These are phyloP conservation scores for Oenanthe javanica DNA, from an alignment of 140 eudicot species.

Conservation along the genomic window DNA sequence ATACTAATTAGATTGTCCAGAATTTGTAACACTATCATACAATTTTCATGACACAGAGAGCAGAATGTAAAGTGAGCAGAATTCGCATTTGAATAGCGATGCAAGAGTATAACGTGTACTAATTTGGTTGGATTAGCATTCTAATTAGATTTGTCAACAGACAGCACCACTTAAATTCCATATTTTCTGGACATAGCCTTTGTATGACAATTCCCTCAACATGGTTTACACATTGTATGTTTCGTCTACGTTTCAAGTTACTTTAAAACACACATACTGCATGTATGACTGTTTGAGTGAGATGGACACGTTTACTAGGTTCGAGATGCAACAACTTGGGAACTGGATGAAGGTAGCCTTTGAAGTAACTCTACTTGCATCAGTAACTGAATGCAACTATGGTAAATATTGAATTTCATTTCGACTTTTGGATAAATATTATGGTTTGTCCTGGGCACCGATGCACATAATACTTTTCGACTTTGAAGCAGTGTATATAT, in stretches of 20 bases:
- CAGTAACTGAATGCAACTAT: not conserved
- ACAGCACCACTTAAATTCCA: not conserved
- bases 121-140: not conserved
- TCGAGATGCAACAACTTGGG: constrained; percentile 66
- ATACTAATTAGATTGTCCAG: not conserved
- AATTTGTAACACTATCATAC: not conserved
- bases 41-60: not conserved
- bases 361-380: constrained; percentile 60
- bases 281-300: not conserved
- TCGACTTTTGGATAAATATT: not conserved
- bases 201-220: not conserved
- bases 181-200: not conserved
- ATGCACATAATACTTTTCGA: too few species aligned
- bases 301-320: constrained; percentile 20
- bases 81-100: not conserved
- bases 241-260: not conserved
- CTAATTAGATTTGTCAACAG: not conserved
- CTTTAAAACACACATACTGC: not conserved
- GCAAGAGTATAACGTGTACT: not conserved
- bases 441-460: not conserved
- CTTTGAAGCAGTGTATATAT: too few species aligned
- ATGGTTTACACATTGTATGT: not conserved
- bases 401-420: not conserved
- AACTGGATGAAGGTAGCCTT: constrained; percentile 65
- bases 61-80: not conserved